Evolutionary conservation across 345 rosid genomes (phyloP).

Genomic region (Trapa incisa): DNA sequence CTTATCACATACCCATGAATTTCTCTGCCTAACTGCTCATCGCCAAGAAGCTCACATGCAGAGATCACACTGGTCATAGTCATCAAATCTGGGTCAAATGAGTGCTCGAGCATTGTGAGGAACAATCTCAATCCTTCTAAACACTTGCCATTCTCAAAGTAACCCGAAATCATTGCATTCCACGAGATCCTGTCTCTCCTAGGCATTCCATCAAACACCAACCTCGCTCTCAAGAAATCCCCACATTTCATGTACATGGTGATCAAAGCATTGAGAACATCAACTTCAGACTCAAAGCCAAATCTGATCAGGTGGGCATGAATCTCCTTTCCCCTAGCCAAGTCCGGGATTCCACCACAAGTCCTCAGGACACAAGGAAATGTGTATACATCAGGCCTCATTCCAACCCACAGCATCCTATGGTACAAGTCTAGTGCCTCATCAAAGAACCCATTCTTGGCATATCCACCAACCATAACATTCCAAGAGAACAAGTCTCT

Average conservation of each 20-base stretch:
- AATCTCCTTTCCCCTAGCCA: slow-evolving; percentile 62
- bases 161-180: slow-evolving; percentile 89
- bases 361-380: slow-evolving; percentile 88
- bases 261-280: slow-evolving; percentile 68
- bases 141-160: slow-evolving; percentile 63
- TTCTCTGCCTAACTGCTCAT: slow-evolving; percentile 48
- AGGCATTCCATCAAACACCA: slow-evolving; percentile 60
- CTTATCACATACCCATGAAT: slow-evolving; percentile 48
- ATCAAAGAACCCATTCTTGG: slow-evolving; percentile 67
- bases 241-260: slow-evolving; percentile 82
- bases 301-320: slow-evolving; percentile 70
- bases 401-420: slow-evolving; percentile 75
- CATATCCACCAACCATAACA: slow-evolving; percentile 76
- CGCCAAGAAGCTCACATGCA: slow-evolving; percentile 54
- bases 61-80: slow-evolving; percentile 74
- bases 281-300: slow-evolving; percentile 63
- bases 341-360: slow-evolving; percentile 65
- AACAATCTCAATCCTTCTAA: slow-evolving; percentile 56
- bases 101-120: slow-evolving; percentile 46
- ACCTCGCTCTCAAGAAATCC: slow-evolving; percentile 34
- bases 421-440: slow-evolving; percentile 84
- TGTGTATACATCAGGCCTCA: slow-evolving; percentile 76
- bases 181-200: slow-evolving; percentile 76
- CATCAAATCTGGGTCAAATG: slow-evolving; percentile 68
- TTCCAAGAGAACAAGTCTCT: slow-evolving; percentile 94